Conservation (phyloP, 306 rosid genomes). For the Ormosia emarginata region DNA sequence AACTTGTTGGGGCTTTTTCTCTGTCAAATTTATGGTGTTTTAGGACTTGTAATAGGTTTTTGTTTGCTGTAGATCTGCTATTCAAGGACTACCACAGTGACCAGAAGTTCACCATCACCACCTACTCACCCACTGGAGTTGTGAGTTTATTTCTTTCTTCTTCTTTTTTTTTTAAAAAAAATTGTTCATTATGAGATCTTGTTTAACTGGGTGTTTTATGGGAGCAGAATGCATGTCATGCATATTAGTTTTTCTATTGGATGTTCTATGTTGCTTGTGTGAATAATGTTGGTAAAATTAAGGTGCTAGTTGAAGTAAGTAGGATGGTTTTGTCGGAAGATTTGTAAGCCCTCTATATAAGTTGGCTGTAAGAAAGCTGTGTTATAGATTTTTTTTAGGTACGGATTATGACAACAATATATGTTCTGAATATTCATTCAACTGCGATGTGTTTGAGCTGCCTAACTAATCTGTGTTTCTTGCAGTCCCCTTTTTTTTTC, state of each 20-base stretch:
- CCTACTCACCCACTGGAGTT: slow-evolving; percentile 93
- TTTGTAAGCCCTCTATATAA: background rate
- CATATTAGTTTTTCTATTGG: background rate
- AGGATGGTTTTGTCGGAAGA: background rate
- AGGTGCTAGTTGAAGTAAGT: background rate
- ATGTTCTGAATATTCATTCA: background rate
- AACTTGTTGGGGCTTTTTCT: background rate
- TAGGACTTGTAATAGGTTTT: background rate
- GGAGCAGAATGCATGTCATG: background rate
- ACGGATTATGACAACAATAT: background rate
- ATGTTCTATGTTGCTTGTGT: background rate
- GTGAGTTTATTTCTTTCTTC: slow-evolving; percentile 30
- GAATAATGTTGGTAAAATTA: background rate
- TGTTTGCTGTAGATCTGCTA: slow-evolving; percentile 61
- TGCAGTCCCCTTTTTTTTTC: background rate
- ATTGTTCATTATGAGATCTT: background rate
- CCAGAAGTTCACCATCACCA: slow-evolving; percentile 85
- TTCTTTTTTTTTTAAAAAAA: background rate
- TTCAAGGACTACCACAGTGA: slow-evolving; percentile 89
- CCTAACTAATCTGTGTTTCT: background rate
- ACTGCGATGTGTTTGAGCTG: background rate
- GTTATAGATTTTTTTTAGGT: background rate
- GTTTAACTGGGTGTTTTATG: background rate
- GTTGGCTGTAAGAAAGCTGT: background rate
- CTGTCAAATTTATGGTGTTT: background rate